These are phyloP conservation scores for Kluyveromyces sp. DNA, from an alignment of 1,139 yeast genomes.

Conservation along the genomic window DNA sequence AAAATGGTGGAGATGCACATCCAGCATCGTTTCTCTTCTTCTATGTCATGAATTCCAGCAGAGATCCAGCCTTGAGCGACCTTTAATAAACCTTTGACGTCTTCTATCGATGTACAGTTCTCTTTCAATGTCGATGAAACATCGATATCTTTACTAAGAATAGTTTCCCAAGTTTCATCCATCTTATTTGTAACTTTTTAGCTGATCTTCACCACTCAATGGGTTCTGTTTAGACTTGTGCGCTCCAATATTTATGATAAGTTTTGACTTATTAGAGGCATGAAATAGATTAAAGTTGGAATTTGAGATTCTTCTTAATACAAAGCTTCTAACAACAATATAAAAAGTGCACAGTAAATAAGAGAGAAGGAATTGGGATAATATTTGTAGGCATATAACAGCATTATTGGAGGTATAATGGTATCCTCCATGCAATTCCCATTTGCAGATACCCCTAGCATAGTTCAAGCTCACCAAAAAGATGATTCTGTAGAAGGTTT, in stretches of 20 bases:
- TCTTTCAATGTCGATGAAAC: neutral
- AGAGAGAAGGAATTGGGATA: neutral
- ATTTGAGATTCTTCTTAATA: too few relatives aligned
- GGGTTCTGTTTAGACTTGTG: too few relatives aligned
- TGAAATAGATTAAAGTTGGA: too few relatives aligned
- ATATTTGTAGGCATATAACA: neutral
- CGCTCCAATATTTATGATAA: neutral
- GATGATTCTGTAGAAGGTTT: conserved; percentile 64
- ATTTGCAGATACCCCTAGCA: conserved; percentile 39
- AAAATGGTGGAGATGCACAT: neutral
- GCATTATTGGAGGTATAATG: neutral
- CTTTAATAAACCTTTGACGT: conserved; percentile 13
- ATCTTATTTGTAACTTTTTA: neutral
- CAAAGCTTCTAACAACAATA: too few relatives aligned
- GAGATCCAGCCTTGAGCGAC: neutral
- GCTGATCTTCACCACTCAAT: neutral
- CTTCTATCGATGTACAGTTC: conserved; percentile 7
- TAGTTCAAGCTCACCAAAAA: conserved; percentile 79
- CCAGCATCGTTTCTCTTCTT: conserved; percentile 2
- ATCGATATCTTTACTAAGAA: neutral
- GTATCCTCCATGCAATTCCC: conserved; percentile 21
- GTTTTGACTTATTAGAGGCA: too few relatives aligned
- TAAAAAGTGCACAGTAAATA: neutral
- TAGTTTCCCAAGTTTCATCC: neutral
- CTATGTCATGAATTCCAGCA: neutral